phyloP scores from a whole-genome alignment of 148 eudicot species.

The Camellia japonica region DNA sequence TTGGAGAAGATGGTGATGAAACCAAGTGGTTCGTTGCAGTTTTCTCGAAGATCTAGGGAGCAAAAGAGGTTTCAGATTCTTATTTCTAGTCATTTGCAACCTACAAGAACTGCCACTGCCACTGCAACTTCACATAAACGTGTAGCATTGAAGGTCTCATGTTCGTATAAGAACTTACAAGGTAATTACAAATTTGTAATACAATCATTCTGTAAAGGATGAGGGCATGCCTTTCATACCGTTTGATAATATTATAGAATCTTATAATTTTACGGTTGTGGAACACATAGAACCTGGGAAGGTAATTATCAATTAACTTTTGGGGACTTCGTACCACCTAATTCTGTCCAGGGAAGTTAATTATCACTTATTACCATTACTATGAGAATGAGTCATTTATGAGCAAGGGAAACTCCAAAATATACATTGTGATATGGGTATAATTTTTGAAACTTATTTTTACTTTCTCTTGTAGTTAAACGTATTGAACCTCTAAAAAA shows the following conservation, averaged over 20 bases:
- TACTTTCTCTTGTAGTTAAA: neutral
- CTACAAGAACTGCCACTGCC: constrained; percentile 21
- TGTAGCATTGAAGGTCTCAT: constrained; percentile 36
- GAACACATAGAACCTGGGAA: neutral
- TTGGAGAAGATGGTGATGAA: constrained; percentile 31
- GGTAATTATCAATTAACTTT: no score
- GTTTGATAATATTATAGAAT: neutral
- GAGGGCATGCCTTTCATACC: neutral
- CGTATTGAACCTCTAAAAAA: neutral
- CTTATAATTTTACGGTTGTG: neutral
- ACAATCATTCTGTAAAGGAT: neutral
- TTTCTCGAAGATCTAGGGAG: constrained; percentile 33
- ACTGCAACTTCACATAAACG: constrained; percentile 24
- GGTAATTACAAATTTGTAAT: constrained; percentile 37
- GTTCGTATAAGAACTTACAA: constrained; percentile 43
- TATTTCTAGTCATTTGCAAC: constrained; percentile 26
- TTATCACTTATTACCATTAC: no score
- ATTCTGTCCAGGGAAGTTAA: no score
- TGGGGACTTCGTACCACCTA: no score
- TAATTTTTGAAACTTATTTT: neutral
- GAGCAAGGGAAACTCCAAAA: neutral
- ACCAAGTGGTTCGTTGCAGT: constrained; percentile 34
- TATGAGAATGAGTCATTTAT: neutral
- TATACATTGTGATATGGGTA: neutral
- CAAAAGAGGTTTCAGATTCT: constrained; percentile 30